Conservation (phyloP, 805 yeast species). For the Metschnikowia lachancei region DNA sequence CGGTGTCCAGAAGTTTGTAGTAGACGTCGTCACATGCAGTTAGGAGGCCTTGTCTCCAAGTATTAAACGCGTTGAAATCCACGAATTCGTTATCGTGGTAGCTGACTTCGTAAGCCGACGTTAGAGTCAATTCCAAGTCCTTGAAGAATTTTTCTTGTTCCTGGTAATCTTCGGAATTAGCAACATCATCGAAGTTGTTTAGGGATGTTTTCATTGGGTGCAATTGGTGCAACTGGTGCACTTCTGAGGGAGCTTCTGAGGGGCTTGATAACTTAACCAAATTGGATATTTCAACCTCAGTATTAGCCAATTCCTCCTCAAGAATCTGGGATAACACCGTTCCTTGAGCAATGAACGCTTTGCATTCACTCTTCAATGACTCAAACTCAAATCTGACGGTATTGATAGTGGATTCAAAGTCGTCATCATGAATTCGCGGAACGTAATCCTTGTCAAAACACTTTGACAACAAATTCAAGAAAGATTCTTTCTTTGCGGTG, state of each 20-base stretch:
- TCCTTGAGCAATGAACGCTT: background rate
- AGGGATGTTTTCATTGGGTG: too few relatives aligned
- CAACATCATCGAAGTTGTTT: too few relatives aligned
- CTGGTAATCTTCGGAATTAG: too few relatives aligned
- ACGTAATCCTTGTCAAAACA: background rate
- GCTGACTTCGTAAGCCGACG: background rate
- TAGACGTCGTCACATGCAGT: background rate
- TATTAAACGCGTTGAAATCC: background rate
- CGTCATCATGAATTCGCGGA: too few relatives aligned
- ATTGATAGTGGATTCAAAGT: background rate
- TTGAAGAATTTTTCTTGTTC: background rate
- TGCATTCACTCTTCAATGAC: background rate
- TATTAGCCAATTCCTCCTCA: background rate
- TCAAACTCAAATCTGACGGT: background rate
- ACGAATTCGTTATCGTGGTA: background rate
- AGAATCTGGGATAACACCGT: constrained; percentile 2
- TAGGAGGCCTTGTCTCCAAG: background rate
- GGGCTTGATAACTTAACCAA: background rate
- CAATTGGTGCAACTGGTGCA: background rate
- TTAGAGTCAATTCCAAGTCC: background rate
- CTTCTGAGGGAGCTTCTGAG: background rate
- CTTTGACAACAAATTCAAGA: background rate
- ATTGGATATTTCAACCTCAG: background rate
- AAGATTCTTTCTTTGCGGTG: background rate
- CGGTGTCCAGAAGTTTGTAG: background rate